Evolutionary conservation across 305 asterid genomes (phyloP).

Genomic region (Caryopteris hybrid): DNA sequence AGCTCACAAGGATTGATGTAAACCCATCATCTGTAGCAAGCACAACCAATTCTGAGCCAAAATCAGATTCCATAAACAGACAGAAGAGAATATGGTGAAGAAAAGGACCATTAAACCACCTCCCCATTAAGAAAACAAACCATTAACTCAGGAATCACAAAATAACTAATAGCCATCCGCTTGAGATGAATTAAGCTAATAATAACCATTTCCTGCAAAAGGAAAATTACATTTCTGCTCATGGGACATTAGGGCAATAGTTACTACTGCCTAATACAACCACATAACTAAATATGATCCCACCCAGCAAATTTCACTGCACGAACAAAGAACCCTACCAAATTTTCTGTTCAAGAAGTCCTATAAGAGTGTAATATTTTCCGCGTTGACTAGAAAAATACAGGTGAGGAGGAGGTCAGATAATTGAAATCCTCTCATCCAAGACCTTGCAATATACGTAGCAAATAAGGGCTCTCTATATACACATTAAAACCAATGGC

Average conservation of each 20-base stretch:
- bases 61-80: conserved; percentile 13
- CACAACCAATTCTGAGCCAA: neutral
- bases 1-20: neutral
- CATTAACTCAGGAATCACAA: neutral
- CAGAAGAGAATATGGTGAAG: neutral
- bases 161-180: neutral
- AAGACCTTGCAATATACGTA: conserved; percentile 22
- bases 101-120: conserved; percentile 23
- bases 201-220: neutral
- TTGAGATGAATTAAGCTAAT: neutral
- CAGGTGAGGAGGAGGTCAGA: conserved; percentile 51
- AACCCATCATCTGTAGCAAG: neutral
- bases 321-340: neutral
- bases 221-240: neutral
- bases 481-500: conserved; percentile 3
- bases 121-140: neutral
- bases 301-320: conserved; percentile 1
- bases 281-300: neutral
- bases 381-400: conserved; percentile 13
- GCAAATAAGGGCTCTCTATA: conserved; percentile 1
- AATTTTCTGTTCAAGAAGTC: neutral
- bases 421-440: conserved; percentile 46
- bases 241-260: neutral
- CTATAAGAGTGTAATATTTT: conserved; percentile 3
- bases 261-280: neutral